Base-by-base conservation (phyloP, 2,329 filamentous ascomycete genomes). In the Ophiostoma ulmi region DNA sequence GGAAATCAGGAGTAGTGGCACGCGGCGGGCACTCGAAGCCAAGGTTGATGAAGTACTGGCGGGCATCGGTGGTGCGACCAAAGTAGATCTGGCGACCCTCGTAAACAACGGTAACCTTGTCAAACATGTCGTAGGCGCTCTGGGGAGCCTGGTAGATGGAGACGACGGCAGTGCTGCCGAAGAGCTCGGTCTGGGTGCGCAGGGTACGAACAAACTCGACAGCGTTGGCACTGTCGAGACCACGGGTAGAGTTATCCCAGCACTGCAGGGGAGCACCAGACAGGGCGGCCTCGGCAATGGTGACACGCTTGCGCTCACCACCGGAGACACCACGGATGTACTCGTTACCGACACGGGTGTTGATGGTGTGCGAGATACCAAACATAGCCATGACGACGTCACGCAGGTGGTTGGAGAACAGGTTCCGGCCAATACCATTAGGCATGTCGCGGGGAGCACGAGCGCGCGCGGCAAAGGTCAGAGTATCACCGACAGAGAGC, bases 371-470 rank as follows among this genome's bases (percentile, higher is more conserved):
- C 17, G 85, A 85, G 74, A 92, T 91, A 73, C 90, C 90, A 73
- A 90, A 91, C 80, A 90, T 88, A 75, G 90, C 89, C 90, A 92
- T 91, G 73, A 90, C 85, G 63, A 91, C 88, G 77, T 92, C 90
- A 41, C 89, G 85, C 74, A 91, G 80, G 74, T 91, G 89, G 74
- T 85, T 82, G 38, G 88, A 84, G 26, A 69, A 73, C 13, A 81
- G 80, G 69, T 82, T 79, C 73, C 80, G 81, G 74, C 81, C 81
- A 14, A 90, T 81, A 58, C 88, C 88, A 6, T 83, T 81, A 6
- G 89, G 89, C 3, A 90, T 83, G 41, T 85, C 76, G 67, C 86
- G 86, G 1, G 90, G 89, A 67, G 89, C 86, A 70, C 90, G 85
- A 8, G 91, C 90, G 22, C 87, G 83, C 3, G 91, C 91, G 22